Conservation (phyloP, 345 rosid genomes). For the Arabidopsis arenosa region DNA sequence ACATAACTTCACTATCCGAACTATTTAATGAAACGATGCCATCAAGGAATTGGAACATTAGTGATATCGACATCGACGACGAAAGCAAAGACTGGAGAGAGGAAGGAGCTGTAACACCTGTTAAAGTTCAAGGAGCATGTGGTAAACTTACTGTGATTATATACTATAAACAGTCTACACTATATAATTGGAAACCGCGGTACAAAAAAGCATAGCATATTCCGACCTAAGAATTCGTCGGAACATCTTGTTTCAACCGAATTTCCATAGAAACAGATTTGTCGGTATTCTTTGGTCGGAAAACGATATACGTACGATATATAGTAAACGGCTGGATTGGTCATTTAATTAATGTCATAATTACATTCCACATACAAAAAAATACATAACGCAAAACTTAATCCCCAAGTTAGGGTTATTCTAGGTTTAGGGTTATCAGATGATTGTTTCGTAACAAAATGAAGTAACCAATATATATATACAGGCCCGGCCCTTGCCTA, state of each 20-base stretch:
- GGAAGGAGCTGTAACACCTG: conserved; percentile 48
- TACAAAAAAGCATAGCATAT: too few relatives aligned
- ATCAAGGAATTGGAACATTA: conserved; percentile 19
- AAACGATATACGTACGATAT: neutral
- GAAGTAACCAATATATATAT: neutral
- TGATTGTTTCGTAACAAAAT: neutral
- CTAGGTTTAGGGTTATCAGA: neutral
- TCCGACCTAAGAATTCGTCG: too few relatives aligned
- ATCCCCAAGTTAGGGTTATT: neutral
- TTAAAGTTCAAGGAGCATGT: conserved; percentile 47
- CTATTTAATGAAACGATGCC: neutral
- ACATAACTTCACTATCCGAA: conserved; percentile 16
- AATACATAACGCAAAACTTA: neutral
- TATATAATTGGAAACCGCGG: neutral
- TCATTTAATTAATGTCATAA: neutral
- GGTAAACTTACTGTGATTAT: conserved; percentile 39
- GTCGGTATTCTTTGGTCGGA: too few relatives aligned
- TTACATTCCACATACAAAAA: neutral
- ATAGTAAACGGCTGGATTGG: neutral
- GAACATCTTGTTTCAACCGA: too few relatives aligned
- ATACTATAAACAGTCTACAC: neutral
- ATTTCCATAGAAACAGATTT: too few relatives aligned
- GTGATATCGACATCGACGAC: neutral
- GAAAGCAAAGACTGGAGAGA: conserved; percentile 48
- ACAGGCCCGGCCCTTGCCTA: too few relatives aligned